phyloP scores from a whole-genome alignment of 1,139 yeast genomes.

The Taphrina wiesneri region DNA sequence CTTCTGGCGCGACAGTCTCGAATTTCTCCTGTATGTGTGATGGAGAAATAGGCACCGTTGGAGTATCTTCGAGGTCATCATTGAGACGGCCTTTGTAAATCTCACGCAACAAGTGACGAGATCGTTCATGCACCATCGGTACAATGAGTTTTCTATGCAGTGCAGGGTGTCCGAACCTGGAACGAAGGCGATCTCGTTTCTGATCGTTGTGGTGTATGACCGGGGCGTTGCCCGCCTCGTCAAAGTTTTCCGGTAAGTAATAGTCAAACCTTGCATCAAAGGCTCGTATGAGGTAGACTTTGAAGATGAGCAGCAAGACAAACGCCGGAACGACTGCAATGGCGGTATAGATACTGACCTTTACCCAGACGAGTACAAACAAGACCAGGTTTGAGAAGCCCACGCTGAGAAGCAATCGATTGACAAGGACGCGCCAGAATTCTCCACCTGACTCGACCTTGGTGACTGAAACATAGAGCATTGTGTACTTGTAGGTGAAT shows the following conservation, averaged over 20 bases:
- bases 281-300: constrained; percentile 40
- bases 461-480: constrained; percentile 48
- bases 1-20: constrained; percentile 43
- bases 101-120: constrained; percentile 42
- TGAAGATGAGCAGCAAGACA: constrained; percentile 44
- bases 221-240: constrained; percentile 39
- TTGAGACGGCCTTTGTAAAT: constrained; percentile 35
- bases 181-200: constrained; percentile 40
- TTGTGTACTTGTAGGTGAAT: constrained; percentile 47
- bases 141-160: constrained; percentile 43
- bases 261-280: constrained; percentile 44
- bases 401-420: constrained; percentile 46
- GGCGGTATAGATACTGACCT: constrained; percentile 40
- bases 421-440: constrained; percentile 48
- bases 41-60: constrained; percentile 20
- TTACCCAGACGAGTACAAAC: constrained; percentile 48
- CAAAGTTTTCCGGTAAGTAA: constrained; percentile 43
- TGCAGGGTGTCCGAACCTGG: constrained; percentile 46
- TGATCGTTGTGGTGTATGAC: constrained; percentile 37
- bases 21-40: constrained; percentile 39
- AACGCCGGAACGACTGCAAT: constrained; percentile 46
- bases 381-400: constrained; percentile 48
- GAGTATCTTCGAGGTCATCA: constrained; percentile 24
- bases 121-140: constrained; percentile 46
- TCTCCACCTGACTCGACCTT: constrained; percentile 49